A percentile compares a stretch with the other conserved stretches of the same genome.
Evolutionary conservation across 805 yeast species (phyloP).

Genomic region (Wickerhamiella dianesei): DNA sequence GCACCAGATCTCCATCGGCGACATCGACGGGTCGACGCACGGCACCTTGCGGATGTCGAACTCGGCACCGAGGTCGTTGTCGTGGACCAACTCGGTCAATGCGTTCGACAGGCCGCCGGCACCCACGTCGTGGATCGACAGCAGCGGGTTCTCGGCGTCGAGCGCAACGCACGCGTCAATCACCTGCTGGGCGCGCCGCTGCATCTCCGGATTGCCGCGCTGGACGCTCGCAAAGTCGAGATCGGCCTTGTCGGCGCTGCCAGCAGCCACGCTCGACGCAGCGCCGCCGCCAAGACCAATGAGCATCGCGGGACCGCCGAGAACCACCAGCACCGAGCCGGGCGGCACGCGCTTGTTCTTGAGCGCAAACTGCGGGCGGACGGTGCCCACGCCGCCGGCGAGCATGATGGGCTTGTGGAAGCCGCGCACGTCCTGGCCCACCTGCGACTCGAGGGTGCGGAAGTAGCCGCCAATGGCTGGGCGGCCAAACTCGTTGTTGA

Average conservation of each 20-base stretch:
- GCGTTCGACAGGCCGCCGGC: constrained; percentile 99
- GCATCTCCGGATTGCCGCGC: constrained; percentile 98
- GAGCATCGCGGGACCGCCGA: constrained; percentile 96
- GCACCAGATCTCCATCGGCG: constrained; percentile 99
- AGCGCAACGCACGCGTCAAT: constrained; percentile 85
- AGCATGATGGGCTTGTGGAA: constrained; percentile 98
- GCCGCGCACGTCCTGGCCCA: constrained; percentile 70
- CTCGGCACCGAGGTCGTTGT: constrained; percentile 85
- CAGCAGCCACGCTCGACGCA: constrained; percentile 91
- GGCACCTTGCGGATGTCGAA: constrained; percentile 86
- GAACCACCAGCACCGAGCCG: constrained; percentile 78
- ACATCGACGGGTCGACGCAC: constrained; percentile 92
- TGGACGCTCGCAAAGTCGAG: constrained; percentile 98
- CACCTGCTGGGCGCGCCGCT: constrained; percentile 97
- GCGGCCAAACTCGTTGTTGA: constrained; percentile 97
- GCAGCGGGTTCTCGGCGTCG: constrained; percentile 66
- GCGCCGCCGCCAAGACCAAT: constrained; percentile 99
- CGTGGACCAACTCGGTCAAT: constrained; percentile 93
- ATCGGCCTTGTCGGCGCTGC: constrained; percentile 67
- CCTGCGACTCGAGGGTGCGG: constrained; percentile 80
- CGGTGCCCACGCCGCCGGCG: constrained; percentile 98
- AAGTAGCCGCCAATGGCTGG: constrained; percentile 95
- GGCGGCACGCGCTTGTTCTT: constrained; percentile 82
- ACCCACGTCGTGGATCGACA: constrained; percentile 96
- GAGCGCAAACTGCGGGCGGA: constrained; percentile 82